phyloP scores from a whole-genome alignment of 192 early-diverging fungal species.

The Entomortierella beljakovae region DNA sequence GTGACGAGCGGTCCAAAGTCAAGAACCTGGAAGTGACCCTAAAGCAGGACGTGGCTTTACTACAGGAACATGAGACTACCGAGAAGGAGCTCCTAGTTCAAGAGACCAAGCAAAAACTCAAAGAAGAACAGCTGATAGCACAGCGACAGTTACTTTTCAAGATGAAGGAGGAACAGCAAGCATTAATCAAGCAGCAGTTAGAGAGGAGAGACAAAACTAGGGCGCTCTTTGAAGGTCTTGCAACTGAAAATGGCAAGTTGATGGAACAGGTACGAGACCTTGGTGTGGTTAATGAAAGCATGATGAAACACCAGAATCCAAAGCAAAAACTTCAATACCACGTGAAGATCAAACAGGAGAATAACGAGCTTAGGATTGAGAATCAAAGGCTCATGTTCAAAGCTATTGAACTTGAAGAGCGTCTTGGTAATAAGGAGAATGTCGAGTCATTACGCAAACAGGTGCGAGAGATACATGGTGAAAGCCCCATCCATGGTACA shows the following conservation, averaged over 20 bases:
- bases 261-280: conserved; percentile 50
- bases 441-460: conserved; percentile 48
- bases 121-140: conserved; percentile 36
- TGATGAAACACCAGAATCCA: conserved; percentile 56
- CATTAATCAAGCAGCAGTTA: conserved; percentile 19
- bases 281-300: conserved; percentile 43
- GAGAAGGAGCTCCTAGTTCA: conserved; percentile 19
- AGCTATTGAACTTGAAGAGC: conserved; percentile 48
- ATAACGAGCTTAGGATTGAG: conserved; percentile 56
- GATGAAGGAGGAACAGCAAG: conserved; percentile 50
- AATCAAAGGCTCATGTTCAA: conserved; percentile 51
- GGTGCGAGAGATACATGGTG: conserved; percentile 45
- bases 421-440: conserved; percentile 52
- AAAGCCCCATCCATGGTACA: conserved; percentile 17
- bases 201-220: conserved; percentile 36
- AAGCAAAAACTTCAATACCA: conserved; percentile 57
- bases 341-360: conserved; percentile 59
- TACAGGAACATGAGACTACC: conserved; percentile 25
- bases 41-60: conserved; percentile 13
- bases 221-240: conserved; percentile 42
- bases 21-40: conserved; percentile 25
- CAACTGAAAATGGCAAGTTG: conserved; percentile 51
- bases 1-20: conserved; percentile 28
- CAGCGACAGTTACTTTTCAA: conserved; percentile 36
- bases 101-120: conserved; percentile 35